Evolutionary conservation across 306 rosid genomes (phyloP), one percentile per base, ranked within the genome.

Genomic region (Ormosia semicastrata): DNA sequence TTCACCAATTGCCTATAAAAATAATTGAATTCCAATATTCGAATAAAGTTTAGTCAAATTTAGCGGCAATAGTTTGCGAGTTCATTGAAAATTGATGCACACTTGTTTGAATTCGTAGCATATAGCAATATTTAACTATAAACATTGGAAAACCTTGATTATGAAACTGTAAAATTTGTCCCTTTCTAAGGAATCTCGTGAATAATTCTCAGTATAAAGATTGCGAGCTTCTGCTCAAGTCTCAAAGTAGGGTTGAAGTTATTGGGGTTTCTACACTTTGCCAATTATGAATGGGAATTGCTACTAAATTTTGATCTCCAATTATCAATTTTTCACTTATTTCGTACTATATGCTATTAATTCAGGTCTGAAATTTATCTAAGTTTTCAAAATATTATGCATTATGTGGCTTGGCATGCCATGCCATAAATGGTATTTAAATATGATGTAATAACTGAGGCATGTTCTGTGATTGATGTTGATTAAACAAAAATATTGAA

Each of bases 141-240:
- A 32, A 24, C 40, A 49, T 49, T 9, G 46, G 64, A 65, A 66
- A 54, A 29, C 17, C 29, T 18, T 39, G 75, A 81, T 33, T 69
- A 66, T 44, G 30, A 13, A 75, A 50, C 59, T 29, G 56, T 44
- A 32, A 56, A 44, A 57, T 33, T 58, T 71, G 70, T n/a, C 68
- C 1, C 56, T 67, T 66, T 66, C 30, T 57, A 15, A 18, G 70
- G 60, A 75, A 58, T 82, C 77, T 58, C 66, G 77, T 58, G 85
- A 82, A 59, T 41, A 41, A 65, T 17, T 64, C 40, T 49, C 73
- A 36, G 41, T 17, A 34, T 17, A 44, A 15, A 67, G 53, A 43
- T 5, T 39, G 65, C 52, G 6, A 52, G 53, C 18, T 49, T 13
- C 15, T 13, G 2, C 1, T 9, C n/a, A 47, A 47, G 15, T 49